Conservation (phyloP, 176 grass and related monocot genomes). For the Pontederia crassipes region DNA sequence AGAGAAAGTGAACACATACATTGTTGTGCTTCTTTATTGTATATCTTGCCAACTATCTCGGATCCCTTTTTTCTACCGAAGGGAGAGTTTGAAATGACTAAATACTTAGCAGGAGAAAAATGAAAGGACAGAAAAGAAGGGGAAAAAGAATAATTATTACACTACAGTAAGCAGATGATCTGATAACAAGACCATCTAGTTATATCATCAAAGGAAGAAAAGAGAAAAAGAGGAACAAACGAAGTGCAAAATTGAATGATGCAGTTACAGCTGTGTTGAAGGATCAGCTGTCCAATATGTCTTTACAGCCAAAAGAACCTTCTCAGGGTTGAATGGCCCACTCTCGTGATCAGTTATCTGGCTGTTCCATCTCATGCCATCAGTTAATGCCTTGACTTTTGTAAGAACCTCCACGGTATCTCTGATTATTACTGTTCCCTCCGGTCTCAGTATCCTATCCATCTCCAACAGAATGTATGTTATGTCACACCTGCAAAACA, state of each 20-base stretch:
- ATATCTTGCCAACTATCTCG: no score
- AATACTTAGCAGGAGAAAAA: no score
- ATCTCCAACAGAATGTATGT: slow-evolving; percentile 18
- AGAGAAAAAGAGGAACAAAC: not conserved
- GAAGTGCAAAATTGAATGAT: not conserved
- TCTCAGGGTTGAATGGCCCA: slow-evolving; percentile 13
- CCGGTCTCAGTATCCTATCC: slow-evolving; percentile 17
- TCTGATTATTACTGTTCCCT: slow-evolving; percentile 12
- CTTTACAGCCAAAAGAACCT: slow-evolving; percentile 14
- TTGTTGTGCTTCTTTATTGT: no score
- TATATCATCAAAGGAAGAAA: no score
- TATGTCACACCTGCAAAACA: slow-evolving; percentile 7
- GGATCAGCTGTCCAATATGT: slow-evolving; percentile 9
- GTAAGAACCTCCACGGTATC: slow-evolving; percentile 1
- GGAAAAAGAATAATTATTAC: no score
- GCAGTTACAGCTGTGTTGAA: not conserved
- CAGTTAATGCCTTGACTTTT: slow-evolving; percentile 5
- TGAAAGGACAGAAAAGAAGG: no score
- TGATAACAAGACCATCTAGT: no score
- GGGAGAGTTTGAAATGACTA: no score
- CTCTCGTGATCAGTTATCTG: slow-evolving; percentile 11
- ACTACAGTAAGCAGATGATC: no score
- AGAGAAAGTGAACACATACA: no score
- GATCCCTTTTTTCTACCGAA: no score
- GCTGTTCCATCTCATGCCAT: slow-evolving; percentile 15